These are phyloP conservation scores for Fusarium dimerum DNA, from an alignment of 2,329 filamentous ascomycete genomes.

Conservation along the genomic window DNA sequence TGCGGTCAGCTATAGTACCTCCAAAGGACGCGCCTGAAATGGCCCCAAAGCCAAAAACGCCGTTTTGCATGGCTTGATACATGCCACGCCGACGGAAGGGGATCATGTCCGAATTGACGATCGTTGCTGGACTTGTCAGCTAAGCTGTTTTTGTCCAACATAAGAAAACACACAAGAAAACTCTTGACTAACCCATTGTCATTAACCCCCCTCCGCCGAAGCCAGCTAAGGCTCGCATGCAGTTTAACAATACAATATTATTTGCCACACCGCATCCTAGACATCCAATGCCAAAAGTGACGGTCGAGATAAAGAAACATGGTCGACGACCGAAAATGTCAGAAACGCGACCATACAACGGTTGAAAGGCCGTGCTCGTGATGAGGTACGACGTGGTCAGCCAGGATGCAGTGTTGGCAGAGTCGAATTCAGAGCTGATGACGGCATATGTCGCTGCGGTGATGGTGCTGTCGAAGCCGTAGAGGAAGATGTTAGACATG, in stretches of 20 bases:
- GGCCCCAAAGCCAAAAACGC: conserved; percentile 61
- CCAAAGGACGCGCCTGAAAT: conserved; percentile 65
- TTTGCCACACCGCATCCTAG: conserved; percentile 64
- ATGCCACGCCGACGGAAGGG: conserved; percentile 56
- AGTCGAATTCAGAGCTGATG: conserved; percentile 72
- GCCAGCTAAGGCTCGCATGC: conserved; percentile 67
- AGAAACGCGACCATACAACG: conserved; percentile 69
- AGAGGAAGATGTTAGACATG: conserved; percentile 65
- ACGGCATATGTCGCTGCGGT: conserved; percentile 74
- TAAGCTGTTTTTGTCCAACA: conserved; percentile 1
- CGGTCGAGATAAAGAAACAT: conserved; percentile 64
- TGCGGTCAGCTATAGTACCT: conserved; percentile 61
- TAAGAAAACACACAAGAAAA: neutral
- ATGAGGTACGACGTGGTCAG: conserved; percentile 72
- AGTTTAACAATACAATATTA: conserved; percentile 60
- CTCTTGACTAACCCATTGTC: conserved; percentile 59
- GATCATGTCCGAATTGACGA: conserved; percentile 66
- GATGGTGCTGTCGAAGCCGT: conserved; percentile 71
- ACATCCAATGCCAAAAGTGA: conserved; percentile 63
- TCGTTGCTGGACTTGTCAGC: conserved; percentile 35
- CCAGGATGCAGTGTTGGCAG: conserved; percentile 74
- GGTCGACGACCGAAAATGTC: conserved; percentile 67
- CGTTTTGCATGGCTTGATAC: conserved; percentile 64
- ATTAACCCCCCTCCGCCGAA: conserved; percentile 69
- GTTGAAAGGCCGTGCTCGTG: conserved; percentile 71